Conservation (phyloP, 1,284 basidiomycete genomes). For the Ceratobasidium sp. region DNA sequence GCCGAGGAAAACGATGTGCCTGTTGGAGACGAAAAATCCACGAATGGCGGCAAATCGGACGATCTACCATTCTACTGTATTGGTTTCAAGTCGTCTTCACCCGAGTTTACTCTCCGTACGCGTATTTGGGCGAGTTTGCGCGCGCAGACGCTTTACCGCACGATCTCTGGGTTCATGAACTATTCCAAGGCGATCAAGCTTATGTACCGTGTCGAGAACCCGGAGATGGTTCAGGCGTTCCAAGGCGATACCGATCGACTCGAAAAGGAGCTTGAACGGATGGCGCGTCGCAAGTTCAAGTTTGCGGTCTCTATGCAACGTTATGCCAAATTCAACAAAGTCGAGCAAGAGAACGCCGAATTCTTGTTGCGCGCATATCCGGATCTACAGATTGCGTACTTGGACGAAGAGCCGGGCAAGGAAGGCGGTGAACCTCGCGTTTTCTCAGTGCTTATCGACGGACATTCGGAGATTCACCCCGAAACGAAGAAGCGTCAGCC, state of each 20-base stretch:
- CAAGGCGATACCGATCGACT: conserved; percentile 99
- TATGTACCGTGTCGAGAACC: conserved; percentile 98
- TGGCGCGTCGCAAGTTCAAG: conserved; percentile 99
- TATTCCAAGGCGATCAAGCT: conserved; percentile 99
- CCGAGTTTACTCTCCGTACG: conserved; percentile 97
- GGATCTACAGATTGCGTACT: conserved; percentile 97
- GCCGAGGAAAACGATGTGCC: conserved; percentile 94
- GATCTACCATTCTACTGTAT: conserved; percentile 99
- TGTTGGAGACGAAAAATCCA: conserved; percentile 88
- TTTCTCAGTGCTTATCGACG: conserved; percentile 96
- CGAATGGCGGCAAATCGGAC: conserved; percentile 77
- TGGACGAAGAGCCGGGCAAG: conserved; percentile 93
- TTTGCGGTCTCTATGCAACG: conserved; percentile 99
- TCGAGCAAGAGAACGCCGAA: conserved; percentile 98
- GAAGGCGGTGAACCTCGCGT: conserved; percentile 95
- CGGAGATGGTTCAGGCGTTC: conserved; percentile 96
- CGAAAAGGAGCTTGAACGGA: conserved; percentile 95
- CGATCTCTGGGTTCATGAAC: conserved; percentile 99
- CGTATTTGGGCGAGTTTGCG: conserved; percentile 99
- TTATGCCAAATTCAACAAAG: conserved; percentile 99
- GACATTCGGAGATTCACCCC: conserved; percentile 94
- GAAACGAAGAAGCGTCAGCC: conserved; percentile 89
- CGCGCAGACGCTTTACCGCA: conserved; percentile 98
- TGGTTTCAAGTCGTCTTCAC: conserved; percentile 98
- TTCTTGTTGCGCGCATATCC: conserved; percentile 98